phyloP scores from a whole-genome alignment of 164 flowering plant genomes.

The Hamamelis virginiana region DNA sequence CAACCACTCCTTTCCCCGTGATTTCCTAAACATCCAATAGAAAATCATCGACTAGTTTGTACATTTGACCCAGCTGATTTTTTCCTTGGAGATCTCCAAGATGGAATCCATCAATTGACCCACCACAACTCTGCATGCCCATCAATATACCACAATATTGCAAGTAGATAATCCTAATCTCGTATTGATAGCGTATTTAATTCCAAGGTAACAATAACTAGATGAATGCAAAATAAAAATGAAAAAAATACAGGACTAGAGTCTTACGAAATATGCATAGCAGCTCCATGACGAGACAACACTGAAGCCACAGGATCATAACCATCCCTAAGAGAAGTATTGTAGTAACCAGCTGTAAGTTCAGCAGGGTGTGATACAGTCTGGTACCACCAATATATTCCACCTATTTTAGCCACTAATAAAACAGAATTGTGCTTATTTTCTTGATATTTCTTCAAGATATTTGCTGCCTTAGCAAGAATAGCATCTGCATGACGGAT shows the following conservation, averaged over 20 bases:
- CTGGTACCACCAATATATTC: constrained; percentile 57
- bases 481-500: constrained; percentile 57
- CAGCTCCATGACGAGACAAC: constrained; percentile 62
- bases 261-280: constrained; percentile 54
- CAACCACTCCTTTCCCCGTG: background rate
- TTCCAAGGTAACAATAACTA: background rate
- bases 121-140: background rate
- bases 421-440: constrained; percentile 28
- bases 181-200: background rate
- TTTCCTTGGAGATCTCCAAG: background rate
- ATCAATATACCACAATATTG: background rate
- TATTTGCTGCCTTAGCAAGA: constrained; percentile 46
- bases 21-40: background rate
- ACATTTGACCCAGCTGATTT: background rate
- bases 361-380: constrained; percentile 60
- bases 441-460: constrained; percentile 42
- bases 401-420: constrained; percentile 57
- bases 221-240: background rate
- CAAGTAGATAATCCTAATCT: background rate
- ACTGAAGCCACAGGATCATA: constrained; percentile 51
- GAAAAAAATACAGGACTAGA: background rate
- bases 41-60: background rate
- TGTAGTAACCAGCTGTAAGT: constrained; percentile 64
- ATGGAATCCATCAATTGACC: background rate
- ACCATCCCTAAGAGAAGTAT: constrained; percentile 53